Percentiles rank a stretch among this genome's conserved stretches.
These are phyloP conservation scores for Aureobasidium sp. DNA, from an alignment of 2,329 filamentous ascomycete species.

Conservation along the genomic window DNA sequence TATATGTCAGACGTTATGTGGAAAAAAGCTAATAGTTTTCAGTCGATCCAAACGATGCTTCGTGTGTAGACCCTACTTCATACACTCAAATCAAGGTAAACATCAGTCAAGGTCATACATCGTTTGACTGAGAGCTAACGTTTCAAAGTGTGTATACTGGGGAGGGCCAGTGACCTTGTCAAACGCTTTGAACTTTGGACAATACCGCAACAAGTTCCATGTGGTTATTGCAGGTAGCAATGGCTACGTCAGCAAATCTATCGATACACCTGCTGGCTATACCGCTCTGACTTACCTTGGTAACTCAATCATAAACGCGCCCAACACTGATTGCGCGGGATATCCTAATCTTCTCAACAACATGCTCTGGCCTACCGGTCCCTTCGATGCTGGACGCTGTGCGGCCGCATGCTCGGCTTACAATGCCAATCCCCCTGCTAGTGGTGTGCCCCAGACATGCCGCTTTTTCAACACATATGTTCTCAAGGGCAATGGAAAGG, in stretches of 20 bases:
- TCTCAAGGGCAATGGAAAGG: slow-evolving; percentile 39
- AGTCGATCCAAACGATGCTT: slow-evolving; percentile 16
- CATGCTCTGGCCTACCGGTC: slow-evolving; percentile 20
- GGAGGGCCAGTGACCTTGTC: slow-evolving; percentile 32
- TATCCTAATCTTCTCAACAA: slow-evolving; percentile 27
- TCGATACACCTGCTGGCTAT: slow-evolving; percentile 25
- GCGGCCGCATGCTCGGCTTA: slow-evolving; percentile 30
- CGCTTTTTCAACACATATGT: slow-evolving; percentile 43
- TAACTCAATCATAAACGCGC: slow-evolving; percentile 39
- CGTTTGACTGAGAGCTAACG: neutral
- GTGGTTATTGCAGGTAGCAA: slow-evolving; percentile 49
- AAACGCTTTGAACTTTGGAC: slow-evolving; percentile 38
- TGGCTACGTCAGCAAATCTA: slow-evolving; percentile 32
- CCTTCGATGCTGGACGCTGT: slow-evolving; percentile 29
- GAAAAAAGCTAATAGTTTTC: neutral
- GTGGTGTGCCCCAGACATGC: slow-evolving; percentile 23
- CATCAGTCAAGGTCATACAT: neutral
- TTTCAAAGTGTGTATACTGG: slow-evolving; percentile 35
- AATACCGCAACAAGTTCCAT: slow-evolving; percentile 38
- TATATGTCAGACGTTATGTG: neutral
- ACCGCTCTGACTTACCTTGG: slow-evolving; percentile 28
- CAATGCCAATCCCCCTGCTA: slow-evolving; percentile 26
- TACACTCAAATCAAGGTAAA: neutral
- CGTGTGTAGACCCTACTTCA: neutral
- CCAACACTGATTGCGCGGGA: slow-evolving; percentile 28